phyloP scores from a whole-genome alignment of 2,329 filamentous ascomycete species.

The Mycosphaerella sp. region DNA sequence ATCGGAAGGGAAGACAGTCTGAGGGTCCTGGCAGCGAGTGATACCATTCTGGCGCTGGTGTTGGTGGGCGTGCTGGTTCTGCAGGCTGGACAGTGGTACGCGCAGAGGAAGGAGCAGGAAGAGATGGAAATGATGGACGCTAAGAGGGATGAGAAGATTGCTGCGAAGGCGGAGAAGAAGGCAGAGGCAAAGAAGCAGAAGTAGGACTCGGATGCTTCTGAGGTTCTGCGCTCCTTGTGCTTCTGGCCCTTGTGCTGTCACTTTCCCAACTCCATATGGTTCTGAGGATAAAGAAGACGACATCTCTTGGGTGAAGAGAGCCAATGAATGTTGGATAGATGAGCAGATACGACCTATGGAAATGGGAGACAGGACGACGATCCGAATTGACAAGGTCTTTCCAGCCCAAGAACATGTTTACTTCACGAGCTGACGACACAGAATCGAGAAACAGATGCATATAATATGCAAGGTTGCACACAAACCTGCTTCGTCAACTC shows the following conservation, averaged over 20 bases:
- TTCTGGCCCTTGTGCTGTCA: too few species aligned
- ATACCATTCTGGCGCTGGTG: conserved; percentile 91
- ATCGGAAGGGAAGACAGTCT: conserved; percentile 83
- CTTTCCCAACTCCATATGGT: too few species aligned
- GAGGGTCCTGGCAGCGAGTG: conserved; percentile 85
- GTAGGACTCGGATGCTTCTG: not conserved
- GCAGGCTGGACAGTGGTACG: conserved; percentile 98
- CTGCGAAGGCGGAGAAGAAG: conserved; percentile 34
- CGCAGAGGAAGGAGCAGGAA: conserved; percentile 83
- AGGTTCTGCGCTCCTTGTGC: not conserved
- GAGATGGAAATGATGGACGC: conserved; percentile 63
- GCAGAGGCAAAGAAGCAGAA: conserved; percentile 32
- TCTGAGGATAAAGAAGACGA: too few species aligned
- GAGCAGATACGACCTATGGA: too few species aligned
- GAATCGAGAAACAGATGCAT: too few species aligned
- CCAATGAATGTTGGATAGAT: too few species aligned
- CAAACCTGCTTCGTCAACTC: not conserved
- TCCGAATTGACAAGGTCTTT: too few species aligned
- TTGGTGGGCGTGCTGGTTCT: conserved; percentile 85
- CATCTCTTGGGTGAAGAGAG: too few species aligned
- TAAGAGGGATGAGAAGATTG: conserved; percentile 44
- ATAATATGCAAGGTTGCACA: not conserved
- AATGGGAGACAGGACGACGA: too few species aligned
- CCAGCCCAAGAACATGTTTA: too few species aligned
- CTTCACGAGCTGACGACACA: too few species aligned